A percentile compares a stretch with the other conserved stretches of the same genome.
These are phyloP conservation scores for Monosporascus sp. DNA, from an alignment of 2,329 filamentous ascomycete genomes.

Conservation along the genomic window DNA sequence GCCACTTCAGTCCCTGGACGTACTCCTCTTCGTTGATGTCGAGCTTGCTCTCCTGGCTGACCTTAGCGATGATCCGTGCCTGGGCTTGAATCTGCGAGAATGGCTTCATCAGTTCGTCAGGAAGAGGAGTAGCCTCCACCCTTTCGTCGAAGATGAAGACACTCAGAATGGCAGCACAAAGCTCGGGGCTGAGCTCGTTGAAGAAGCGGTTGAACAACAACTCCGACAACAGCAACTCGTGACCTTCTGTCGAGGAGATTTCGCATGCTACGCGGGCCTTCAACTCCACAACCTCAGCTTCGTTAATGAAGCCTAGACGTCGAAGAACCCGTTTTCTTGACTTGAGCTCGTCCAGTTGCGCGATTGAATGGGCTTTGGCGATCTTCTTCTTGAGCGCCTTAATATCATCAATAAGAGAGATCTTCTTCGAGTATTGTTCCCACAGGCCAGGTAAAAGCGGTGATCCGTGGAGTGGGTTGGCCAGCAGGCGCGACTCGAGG, in stretches of 20 bases:
- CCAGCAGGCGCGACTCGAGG: constrained; percentile 80
- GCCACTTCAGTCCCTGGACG: constrained; percentile 80
- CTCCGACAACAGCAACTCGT: constrained; percentile 89
- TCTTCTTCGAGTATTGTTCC: constrained; percentile 79
- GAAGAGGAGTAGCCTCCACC: constrained; percentile 69
- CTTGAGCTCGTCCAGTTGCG: constrained; percentile 94
- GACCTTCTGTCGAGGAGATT: constrained; percentile 84
- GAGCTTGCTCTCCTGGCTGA: constrained; percentile 91
- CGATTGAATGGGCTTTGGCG: constrained; percentile 74
- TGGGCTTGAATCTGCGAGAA: constrained; percentile 82
- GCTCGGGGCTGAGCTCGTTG: constrained; percentile 86
- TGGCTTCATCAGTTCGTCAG: constrained; percentile 81
- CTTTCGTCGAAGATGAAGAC: constrained; percentile 99
- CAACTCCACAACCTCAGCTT: constrained; percentile 89
- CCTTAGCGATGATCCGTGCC: constrained; percentile 83
- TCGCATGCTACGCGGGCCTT: constrained; percentile 97
- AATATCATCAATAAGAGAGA: constrained; percentile 70
- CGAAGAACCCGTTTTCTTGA: constrained; percentile 91
- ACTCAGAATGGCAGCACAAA: constrained; percentile 79
- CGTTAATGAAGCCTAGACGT: constrained; percentile 91
- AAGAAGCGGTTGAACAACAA: constrained; percentile 97
- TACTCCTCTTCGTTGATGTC: constrained; percentile 95
- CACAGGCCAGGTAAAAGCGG: constrained; percentile 79
- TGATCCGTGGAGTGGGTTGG: constrained; percentile 88
- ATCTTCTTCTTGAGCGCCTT: constrained; percentile 88